Conservation (phyloP, 495 filamentous ascomycete genomes). For the Cairneyella variabilis region DNA sequence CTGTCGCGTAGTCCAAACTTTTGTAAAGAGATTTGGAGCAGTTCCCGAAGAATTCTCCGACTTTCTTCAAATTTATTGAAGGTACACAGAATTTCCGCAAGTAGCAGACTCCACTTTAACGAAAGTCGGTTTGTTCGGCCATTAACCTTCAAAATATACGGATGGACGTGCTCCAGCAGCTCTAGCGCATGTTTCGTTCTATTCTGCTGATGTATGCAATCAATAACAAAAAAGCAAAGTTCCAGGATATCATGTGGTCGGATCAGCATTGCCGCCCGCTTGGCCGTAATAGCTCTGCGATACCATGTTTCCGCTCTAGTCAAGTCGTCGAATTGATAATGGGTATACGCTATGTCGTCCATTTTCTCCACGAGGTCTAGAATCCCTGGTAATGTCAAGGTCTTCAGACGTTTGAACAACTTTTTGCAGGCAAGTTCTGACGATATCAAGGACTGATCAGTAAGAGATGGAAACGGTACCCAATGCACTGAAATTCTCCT, state of each 20-base stretch:
- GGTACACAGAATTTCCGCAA: no score
- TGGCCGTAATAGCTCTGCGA: background rate
- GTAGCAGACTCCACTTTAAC: no score
- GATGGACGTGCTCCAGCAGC: no score
- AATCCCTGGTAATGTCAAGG: background rate
- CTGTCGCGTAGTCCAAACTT: no score
- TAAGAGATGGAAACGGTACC: no score
- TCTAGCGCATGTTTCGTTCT: no score
- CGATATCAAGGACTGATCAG: background rate
- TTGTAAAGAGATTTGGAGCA: no score
- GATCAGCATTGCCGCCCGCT: background rate
- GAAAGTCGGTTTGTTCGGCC: no score
- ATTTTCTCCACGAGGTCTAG: background rate
- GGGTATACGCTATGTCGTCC: background rate
- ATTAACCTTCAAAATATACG: no score
- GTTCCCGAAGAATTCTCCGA: no score
- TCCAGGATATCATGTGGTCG: background rate
- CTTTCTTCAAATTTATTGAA: no score
- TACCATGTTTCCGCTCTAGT: background rate
- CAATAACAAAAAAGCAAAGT: background rate
- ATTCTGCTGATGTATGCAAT: background rate
- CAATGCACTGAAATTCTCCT: no score
- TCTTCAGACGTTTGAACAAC: background rate
- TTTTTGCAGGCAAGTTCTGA: background rate
- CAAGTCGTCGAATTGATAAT: background rate